These are phyloP conservation scores for Beauveria australis DNA, from an alignment of 2,329 filamentous ascomycete genomes.

Conservation along the genomic window DNA sequence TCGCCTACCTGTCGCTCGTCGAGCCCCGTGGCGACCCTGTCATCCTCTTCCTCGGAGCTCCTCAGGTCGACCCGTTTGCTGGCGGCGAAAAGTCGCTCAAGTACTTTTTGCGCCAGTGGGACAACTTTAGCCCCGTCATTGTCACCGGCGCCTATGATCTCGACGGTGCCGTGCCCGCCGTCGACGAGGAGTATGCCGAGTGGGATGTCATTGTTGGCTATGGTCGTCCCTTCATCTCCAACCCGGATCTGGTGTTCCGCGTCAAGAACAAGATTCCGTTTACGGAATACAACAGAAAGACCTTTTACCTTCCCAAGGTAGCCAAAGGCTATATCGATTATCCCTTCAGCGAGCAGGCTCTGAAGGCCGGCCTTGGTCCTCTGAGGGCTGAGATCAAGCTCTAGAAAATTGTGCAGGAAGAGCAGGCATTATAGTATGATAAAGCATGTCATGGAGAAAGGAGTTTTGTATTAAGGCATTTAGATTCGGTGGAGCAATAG, in stretches of 20 bases:
- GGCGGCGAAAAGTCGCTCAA: constrained; percentile 24
- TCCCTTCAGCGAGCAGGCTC: constrained; percentile 1
- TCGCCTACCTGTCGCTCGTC: constrained; percentile 23
- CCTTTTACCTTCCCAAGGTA: constrained; percentile 17
- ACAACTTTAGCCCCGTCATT: constrained; percentile 21
- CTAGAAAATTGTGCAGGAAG: not conserved
- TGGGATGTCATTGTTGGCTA: constrained; percentile 23
- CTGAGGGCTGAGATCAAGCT: not conserved
- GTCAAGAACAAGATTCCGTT: constrained; percentile 18
- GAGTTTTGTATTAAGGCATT: not conserved
- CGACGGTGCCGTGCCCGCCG: constrained; percentile 11
- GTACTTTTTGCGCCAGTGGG: constrained; percentile 23
- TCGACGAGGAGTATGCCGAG: constrained; percentile 20
- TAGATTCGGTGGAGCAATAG: not conserved
- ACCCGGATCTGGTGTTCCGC: constrained; percentile 22
- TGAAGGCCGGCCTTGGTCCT: constrained; percentile 2
- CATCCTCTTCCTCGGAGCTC: constrained; percentile 4
- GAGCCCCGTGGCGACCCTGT: constrained; percentile 20
- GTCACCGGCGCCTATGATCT: constrained; percentile 21
- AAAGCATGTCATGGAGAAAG: not conserved
- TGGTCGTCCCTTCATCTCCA: constrained; percentile 21
- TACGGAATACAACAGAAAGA: constrained; percentile 18
- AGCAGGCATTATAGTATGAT: not conserved
- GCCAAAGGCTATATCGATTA: constrained; percentile 4
- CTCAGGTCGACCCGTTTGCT: constrained; percentile 17